phyloP scores from a whole-genome alignment of 495 filamentous ascomycete species.

The Durotheca rogersii region DNA sequence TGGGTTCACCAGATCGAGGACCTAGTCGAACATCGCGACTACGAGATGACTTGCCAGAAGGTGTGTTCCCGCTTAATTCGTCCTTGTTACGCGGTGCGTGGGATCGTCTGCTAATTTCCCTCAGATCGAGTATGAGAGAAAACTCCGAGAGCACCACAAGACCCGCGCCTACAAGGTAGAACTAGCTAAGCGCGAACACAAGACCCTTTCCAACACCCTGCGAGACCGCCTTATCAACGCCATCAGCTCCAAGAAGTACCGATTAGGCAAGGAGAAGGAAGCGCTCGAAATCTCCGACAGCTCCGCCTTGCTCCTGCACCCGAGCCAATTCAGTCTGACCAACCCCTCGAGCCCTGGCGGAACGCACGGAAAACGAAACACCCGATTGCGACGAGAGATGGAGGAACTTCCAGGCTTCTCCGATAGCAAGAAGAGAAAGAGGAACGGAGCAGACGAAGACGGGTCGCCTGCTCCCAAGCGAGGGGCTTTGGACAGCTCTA shows the following conservation, averaged over 20 bases:
- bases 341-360: constrained; percentile 79
- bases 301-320: constrained; percentile 84
- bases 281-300: constrained; percentile 81
- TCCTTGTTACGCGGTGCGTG: not conserved
- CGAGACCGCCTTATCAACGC: constrained; percentile 80
- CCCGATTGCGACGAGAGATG: constrained; percentile 73
- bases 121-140: constrained; percentile 58
- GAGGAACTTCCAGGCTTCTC: constrained; percentile 70
- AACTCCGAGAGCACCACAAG: constrained; percentile 51
- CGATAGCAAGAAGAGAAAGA: constrained; percentile 76
- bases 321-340: constrained; percentile 85
- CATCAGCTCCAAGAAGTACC: constrained; percentile 70
- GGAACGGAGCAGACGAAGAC: constrained; percentile 66
- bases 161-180: constrained; percentile 63
- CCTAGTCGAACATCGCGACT: constrained; percentile 78
- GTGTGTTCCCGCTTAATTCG: constrained; percentile 53
- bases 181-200: constrained; percentile 80
- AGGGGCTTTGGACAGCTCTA: constrained; percentile 46
- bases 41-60: constrained; percentile 69
- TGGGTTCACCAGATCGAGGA: constrained; percentile 86
- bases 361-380: constrained; percentile 77
- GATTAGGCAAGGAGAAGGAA: constrained; percentile 86
- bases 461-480: constrained; percentile 66
- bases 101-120: constrained; percentile 16
- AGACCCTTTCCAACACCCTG: constrained; percentile 70